Conservation (phyloP, 495 filamentous ascomycete species). For the Penicillium tannophilum region DNA sequence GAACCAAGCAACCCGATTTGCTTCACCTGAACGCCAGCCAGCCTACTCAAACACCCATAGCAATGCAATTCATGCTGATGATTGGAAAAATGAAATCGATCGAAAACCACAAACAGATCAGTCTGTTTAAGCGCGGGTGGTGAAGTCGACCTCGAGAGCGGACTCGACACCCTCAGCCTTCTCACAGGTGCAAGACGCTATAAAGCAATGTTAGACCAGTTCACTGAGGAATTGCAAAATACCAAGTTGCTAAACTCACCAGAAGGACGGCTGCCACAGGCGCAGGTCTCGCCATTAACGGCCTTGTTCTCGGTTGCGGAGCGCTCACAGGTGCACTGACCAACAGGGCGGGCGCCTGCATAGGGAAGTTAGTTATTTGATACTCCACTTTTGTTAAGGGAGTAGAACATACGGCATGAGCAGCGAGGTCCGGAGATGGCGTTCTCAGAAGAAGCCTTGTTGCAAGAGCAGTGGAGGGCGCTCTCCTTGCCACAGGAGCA, state of each 20-base stretch:
- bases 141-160: constrained; percentile 75
- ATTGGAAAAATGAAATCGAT: constrained; percentile 10
- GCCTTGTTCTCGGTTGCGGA: constrained; percentile 69
- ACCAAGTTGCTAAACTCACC: constrained; percentile 47
- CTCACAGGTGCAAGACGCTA: constrained; percentile 83
- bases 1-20: constrained; percentile 1
- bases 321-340: constrained; percentile 81
- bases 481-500: constrained; percentile 90
- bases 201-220: neutral
- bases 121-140: constrained; percentile 47
- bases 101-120: neutral
- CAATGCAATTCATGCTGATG: constrained; percentile 16
- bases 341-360: constrained; percentile 68
- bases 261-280: constrained; percentile 73
- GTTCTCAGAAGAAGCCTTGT: constrained; percentile 78
- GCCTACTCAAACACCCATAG: constrained; percentile 2
- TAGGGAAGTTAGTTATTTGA: constrained; percentile 27
- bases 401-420: constrained; percentile 69
- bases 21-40: constrained; percentile 14
- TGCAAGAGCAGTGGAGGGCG: constrained; percentile 84
- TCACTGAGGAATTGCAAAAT: neutral
- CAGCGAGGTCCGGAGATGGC: constrained; percentile 69
- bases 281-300: constrained; percentile 61
- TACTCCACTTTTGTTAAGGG: neutral
- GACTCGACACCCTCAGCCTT: constrained; percentile 60